Base-by-base conservation (phyloP, 768 basidiomycete genomes). In the Terana coerulea region DNA sequence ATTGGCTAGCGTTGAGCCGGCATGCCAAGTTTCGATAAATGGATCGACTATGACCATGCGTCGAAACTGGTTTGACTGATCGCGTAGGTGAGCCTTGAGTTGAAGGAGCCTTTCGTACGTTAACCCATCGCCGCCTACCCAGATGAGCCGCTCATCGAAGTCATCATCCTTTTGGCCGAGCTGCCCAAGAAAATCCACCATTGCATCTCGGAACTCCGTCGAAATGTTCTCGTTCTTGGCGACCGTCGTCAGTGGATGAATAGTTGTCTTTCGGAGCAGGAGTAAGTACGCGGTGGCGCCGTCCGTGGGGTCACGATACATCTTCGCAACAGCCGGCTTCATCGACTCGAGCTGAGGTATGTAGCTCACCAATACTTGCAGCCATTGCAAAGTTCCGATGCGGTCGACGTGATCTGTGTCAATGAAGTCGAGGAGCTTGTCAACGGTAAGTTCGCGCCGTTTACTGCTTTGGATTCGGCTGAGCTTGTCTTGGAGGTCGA, bases 111-210 rank as follows among this genome's bases (percentile, higher is more conserved):
- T n/a, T 33, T 72, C 64, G 53, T 50, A 74, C 1, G 71, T 69
- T 28, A 71, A 58, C 1, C 72, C 71, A 57, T 73, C 69, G 1
- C 71, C 69, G 14, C 66, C 66, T 19, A 67, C 55, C 5, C 62
- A 55, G 17, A 69, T 53, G 10, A 69, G 46, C 9, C 58, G 52
- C 9, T 47, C 51, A 10, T 59, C 44, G 49, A 63, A 63, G 11
- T 54, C 30, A 5, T 57, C 62, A 2, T 47, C 41, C 5, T 44
- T 56, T 39, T 70, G 65, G 0, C 70, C 70, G 7, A 59, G 48
- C 55, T 74, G 72, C 0, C 30, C 54, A 1, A 71, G 51, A 48
- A 73, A 70, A 49, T 73, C 71, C 3, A 60, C 12, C 0, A 73
- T 41, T 0, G 60, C 68, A 21, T 61, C 69, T 50, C 67, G 64